These are phyloP conservation scores for Soucietia sequanensis DNA, from an alignment of 805 yeast genomes.

Conservation along the genomic window DNA sequence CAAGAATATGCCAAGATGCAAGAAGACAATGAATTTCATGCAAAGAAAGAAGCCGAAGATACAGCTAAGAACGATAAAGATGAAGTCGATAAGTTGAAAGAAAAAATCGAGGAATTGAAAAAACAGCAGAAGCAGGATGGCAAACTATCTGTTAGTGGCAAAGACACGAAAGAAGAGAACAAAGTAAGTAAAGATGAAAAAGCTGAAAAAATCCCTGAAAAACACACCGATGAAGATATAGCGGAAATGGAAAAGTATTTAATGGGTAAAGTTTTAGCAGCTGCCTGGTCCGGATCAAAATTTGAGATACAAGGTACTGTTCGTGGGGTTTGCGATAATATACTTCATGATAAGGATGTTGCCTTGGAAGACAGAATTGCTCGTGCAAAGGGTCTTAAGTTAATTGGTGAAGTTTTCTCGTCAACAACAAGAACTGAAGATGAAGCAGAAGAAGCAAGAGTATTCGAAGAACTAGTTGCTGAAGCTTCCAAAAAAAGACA, in stretches of 20 bases:
- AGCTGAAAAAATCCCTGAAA: slow-evolving; percentile 28
- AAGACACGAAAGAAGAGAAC: slow-evolving; percentile 17
- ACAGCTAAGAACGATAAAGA: slow-evolving; percentile 14
- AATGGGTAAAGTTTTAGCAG: slow-evolving; percentile 77
- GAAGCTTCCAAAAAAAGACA: slow-evolving; percentile 44
- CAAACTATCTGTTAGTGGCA: slow-evolving; percentile 1
- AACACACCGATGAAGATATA: slow-evolving; percentile 54
- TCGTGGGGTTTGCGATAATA: slow-evolving; percentile 66
- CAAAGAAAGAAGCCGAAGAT: slow-evolving; percentile 34
- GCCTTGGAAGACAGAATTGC: slow-evolving; percentile 46
- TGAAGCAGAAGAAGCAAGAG: slow-evolving; percentile 73
- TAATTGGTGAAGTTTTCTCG: slow-evolving; percentile 64
- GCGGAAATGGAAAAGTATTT: slow-evolving; percentile 72
- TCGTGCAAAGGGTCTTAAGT: slow-evolving; percentile 61
- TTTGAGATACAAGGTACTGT: slow-evolving; percentile 75
- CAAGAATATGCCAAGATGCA: slow-evolving; percentile 70
- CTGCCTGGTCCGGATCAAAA: slow-evolving; percentile 83
- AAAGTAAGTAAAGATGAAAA: slow-evolving; percentile 14
- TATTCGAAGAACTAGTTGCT: slow-evolving; percentile 69
- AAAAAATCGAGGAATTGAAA: slow-evolving; percentile 17
- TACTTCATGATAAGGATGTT: slow-evolving; percentile 57
- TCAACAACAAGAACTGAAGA: slow-evolving; percentile 59
- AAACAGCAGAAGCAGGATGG: slow-evolving; percentile 12
- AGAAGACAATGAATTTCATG: slow-evolving; percentile 48
- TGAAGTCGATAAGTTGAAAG: slow-evolving; percentile 14